Evolutionary conservation across 345 rosid genomes (phyloP), one percentile per base, ranked within the genome.

Genomic region (Arabis hirsuta): DNA sequence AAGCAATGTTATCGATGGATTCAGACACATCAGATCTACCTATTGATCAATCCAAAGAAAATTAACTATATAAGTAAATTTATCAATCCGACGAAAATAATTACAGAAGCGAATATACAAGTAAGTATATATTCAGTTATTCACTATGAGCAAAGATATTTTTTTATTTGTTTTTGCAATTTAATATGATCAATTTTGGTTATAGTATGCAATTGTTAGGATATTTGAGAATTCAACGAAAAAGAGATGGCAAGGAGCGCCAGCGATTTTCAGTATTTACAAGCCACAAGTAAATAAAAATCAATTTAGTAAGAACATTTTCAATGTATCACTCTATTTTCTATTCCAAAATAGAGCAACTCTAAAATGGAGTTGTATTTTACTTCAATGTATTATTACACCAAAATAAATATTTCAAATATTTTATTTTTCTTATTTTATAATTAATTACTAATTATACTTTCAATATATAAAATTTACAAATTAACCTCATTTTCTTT

Each of bases 151-250:
- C 16, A 16, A 16, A 16, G 16, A 16, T 16, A 16, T 16, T 16
- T 16, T 16, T 16, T 16, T 16, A 7, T 16, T 16, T 16, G 16
- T 16, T 16, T 16, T 16, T 16, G 16, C 16, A 16, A 16, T 16
- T 16, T 16, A 16, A 16, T 16, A 16, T 16, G 16, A 24, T 50
- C 5, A 11, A 10, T 31, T 16, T 48, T 48, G 31, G 16, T 20
- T 32, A n/a, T 41, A 54, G 61, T 53, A 67, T 53, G 71, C 71
- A 67, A 27, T 67, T 53, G 29, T 67, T 14, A 41, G 16, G 11
- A 9, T 42, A 67, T 54, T 27, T 67, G 42, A 10, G 16, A 67
- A 67, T 27, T 4, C 11, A 12, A 67, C 52, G 14, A 29, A 16
- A 7, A 6, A 31, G 6, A 42, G 8, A 42, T 67, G 39, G 29